These are phyloP conservation scores for Pyrus pyrifolia DNA, from an alignment of 306 rosid species.

Conservation along the genomic window DNA sequence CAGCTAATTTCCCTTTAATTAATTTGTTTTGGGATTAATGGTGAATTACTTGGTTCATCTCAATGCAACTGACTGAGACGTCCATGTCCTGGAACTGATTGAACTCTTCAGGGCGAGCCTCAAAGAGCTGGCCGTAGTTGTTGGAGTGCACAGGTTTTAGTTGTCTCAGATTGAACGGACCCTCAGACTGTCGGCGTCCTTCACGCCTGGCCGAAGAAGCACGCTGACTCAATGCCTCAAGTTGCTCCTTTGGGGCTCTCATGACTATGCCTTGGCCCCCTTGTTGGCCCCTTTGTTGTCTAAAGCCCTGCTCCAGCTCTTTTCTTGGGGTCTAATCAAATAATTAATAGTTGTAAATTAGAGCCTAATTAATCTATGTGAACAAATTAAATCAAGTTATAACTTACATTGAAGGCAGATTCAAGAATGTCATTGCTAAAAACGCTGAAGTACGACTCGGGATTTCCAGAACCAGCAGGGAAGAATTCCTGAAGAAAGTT, in stretches of 20 bases:
- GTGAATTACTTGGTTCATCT: slow-evolving; percentile 28
- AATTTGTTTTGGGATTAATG: neutral
- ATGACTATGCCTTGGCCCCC: slow-evolving; percentile 20
- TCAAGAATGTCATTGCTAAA: too few species aligned
- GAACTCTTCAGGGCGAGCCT: slow-evolving; percentile 35
- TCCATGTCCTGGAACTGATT: slow-evolving; percentile 31
- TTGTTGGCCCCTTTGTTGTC: neutral
- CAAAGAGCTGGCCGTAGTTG: slow-evolving; percentile 26
- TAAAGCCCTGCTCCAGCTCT: slow-evolving; percentile 15
- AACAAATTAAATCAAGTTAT: too few species aligned
- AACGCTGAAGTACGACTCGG: too few species aligned
- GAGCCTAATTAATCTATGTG: neutral
- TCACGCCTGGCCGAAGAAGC: slow-evolving; percentile 18
- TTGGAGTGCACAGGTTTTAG: slow-evolving; percentile 18
- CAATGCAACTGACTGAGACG: slow-evolving; percentile 8
- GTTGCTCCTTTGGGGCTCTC: slow-evolving; percentile 29
- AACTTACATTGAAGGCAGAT: too few species aligned
- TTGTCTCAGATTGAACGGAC: slow-evolving; percentile 20
- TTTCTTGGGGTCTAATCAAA: slow-evolving; percentile 22
- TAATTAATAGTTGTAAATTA: neutral
- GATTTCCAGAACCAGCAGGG: too few species aligned
- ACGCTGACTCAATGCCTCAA: slow-evolving; percentile 30
- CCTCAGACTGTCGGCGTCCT: slow-evolving; percentile 2
- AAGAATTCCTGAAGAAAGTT: too few species aligned
- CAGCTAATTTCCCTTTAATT: too few species aligned